Evolutionary conservation across 352 stramenopile species (phyloP).

Genomic region (Peronospora farinosa): DNA sequence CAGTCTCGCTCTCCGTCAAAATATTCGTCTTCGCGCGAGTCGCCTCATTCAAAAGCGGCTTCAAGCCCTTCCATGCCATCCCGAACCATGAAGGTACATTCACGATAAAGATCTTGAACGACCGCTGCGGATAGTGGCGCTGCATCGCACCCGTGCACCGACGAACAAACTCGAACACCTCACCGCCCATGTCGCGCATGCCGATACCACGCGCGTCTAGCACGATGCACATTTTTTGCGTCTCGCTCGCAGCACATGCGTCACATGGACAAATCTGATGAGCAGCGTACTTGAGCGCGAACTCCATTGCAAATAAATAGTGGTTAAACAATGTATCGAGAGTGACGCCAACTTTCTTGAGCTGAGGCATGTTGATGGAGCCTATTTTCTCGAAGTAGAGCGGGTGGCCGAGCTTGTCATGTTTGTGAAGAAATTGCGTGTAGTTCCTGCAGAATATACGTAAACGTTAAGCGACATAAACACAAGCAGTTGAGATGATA

Average conservation of each 20-base stretch:
- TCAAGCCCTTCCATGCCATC: slow-evolving; percentile 88
- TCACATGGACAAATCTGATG: slow-evolving; percentile 49
- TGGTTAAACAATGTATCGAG: slow-evolving; percentile 73
- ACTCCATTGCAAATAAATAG: slow-evolving; percentile 83
- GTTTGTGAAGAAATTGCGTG: slow-evolving; percentile 70
- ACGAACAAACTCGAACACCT: slow-evolving; percentile 78
- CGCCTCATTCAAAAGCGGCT: slow-evolving; percentile 78
- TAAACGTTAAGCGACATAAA: not conserved
- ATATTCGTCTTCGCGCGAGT: slow-evolving; percentile 87
- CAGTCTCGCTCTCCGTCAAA: slow-evolving; percentile 58
- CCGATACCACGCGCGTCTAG: slow-evolving; percentile 63
- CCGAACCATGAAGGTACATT: slow-evolving; percentile 90
- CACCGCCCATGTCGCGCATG: slow-evolving; percentile 66
- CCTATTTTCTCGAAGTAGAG: slow-evolving; percentile 81
- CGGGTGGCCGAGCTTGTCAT: slow-evolving; percentile 68
- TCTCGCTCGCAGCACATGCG: slow-evolving; percentile 54
- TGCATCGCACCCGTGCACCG: slow-evolving; percentile 76
- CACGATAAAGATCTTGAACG: slow-evolving; percentile 88
- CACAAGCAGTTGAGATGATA: not conserved
- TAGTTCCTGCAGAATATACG: not conserved
- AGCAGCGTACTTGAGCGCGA: slow-evolving; percentile 70
- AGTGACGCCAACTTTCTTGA: slow-evolving; percentile 60
- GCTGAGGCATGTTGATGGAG: slow-evolving; percentile 72
- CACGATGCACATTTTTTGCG: slow-evolving; percentile 67
- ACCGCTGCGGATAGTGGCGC: slow-evolving; percentile 81